Evolutionary conservation across 2,329 filamentous ascomycete species (phyloP).

Genomic region (Magnaporthiopsis rhizophila): DNA sequence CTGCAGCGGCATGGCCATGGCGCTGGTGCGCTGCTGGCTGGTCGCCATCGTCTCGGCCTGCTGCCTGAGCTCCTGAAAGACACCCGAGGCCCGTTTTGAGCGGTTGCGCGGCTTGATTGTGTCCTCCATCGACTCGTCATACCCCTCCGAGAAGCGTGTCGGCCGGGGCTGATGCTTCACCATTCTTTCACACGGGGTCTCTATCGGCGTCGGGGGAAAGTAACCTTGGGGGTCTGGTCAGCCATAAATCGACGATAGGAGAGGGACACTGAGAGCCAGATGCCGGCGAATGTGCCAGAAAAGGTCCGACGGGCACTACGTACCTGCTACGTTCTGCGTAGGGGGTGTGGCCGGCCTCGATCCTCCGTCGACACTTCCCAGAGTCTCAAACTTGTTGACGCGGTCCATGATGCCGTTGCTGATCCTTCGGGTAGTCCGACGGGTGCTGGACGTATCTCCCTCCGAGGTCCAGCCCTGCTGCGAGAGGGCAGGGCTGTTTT

Average conservation of each 20-base stretch:
- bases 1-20: conserved; percentile 38
- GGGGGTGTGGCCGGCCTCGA: conserved; percentile 55
- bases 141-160: conserved; percentile 49
- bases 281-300: background rate
- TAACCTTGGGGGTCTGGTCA: conserved; percentile 37
- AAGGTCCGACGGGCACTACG: conserved; percentile 19
- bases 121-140: conserved; percentile 60
- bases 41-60: conserved; percentile 45
- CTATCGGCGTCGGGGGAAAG: conserved; percentile 59
- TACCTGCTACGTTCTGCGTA: conserved; percentile 52
- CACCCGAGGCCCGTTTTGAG: conserved; percentile 33
- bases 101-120: conserved; percentile 48
- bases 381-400: conserved; percentile 50
- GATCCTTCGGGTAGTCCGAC: conserved; percentile 39
- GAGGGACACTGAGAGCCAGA: background rate
- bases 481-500: conserved; percentile 33
- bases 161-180: conserved; percentile 31
- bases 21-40: conserved; percentile 45
- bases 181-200: conserved; percentile 48
- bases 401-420: conserved; percentile 55
- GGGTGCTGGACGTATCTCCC: conserved; percentile 33
- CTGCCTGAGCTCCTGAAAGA: conserved; percentile 52
- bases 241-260: background rate
- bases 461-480: conserved; percentile 43
- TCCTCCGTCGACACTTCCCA: conserved; percentile 32